phyloP scores from a whole-genome alignment of 805 yeast species.

The Sugiyamaella lignohabitans region DNA sequence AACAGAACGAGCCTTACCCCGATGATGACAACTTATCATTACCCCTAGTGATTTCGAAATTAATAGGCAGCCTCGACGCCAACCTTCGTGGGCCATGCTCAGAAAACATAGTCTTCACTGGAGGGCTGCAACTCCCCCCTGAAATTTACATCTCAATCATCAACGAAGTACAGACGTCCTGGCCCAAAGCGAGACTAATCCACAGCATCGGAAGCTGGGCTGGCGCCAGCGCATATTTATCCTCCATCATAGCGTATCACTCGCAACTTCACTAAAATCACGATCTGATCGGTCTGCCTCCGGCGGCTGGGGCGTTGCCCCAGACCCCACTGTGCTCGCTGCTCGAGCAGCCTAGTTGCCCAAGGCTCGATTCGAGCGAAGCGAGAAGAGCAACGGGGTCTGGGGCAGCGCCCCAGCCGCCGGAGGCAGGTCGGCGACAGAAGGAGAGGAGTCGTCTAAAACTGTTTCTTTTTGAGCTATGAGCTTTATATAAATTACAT shows the following conservation, averaged over 20 bases:
- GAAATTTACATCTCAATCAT: neutral
- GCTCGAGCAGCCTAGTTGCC: neutral
- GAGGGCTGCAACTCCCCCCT: neutral
- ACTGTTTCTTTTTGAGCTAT: too few species aligned
- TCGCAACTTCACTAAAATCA: neutral
- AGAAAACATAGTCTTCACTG: neutral
- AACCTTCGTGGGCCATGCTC: neutral
- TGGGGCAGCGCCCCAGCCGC: neutral
- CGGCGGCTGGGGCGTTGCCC: neutral
- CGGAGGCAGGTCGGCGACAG: too few species aligned
- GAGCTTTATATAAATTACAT: too few species aligned
- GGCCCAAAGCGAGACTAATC: constrained; percentile 4
- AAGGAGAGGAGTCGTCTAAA: too few species aligned
- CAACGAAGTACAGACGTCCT: neutral
- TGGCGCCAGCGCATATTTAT: constrained; percentile 19
- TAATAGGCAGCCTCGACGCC: neutral
- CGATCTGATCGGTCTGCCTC: neutral
- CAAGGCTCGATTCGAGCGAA: neutral
- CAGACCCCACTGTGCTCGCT: neutral
- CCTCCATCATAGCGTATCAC: constrained; percentile 6
- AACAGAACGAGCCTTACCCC: neutral
- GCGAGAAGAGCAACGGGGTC: neutral
- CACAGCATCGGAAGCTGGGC: constrained; percentile 16
- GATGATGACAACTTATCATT: neutral
- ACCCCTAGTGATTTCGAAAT: neutral